Conservation (phyloP, 257 asterid genomes). For the Striga asiatica region DNA sequence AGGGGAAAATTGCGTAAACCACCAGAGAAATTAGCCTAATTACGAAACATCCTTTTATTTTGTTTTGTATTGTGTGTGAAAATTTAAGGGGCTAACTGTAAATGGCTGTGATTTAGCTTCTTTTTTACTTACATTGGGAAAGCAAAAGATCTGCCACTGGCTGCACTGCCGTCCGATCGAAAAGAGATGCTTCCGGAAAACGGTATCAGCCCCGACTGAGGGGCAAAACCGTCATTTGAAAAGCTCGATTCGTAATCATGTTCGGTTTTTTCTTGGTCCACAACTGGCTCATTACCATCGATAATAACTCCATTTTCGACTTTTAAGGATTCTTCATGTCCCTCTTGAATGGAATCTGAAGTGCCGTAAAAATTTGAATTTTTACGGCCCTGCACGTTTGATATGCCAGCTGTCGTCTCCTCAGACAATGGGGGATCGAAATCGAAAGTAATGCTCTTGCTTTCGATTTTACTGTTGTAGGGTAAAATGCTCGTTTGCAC, state of each 20-base stretch:
- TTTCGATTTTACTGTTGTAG: slow-evolving; percentile 28
- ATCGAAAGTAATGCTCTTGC: slow-evolving; percentile 37
- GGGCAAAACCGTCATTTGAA: slow-evolving; percentile 27
- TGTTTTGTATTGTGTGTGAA: neutral
- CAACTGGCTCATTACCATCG: neutral
- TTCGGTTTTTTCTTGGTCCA: slow-evolving; percentile 12
- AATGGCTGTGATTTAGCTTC: too few relatives aligned
- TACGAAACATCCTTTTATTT: neutral
- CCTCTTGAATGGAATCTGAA: slow-evolving; percentile 1
- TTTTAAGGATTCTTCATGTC: neutral
- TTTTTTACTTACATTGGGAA: slow-evolving; percentile 57
- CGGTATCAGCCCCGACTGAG: slow-evolving; percentile 60
- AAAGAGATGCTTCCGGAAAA: slow-evolving; percentile 67
- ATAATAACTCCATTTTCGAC: neutral
- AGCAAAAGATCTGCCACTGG: slow-evolving; percentile 79
- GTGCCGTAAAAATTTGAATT: neutral
- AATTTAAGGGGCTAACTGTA: too few relatives aligned
- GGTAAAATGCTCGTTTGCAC: slow-evolving; percentile 17
- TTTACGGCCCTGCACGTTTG: neutral
- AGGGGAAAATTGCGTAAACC: too few relatives aligned
- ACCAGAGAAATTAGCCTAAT: neutral
- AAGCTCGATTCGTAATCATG: slow-evolving; percentile 80
- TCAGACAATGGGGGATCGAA: slow-evolving; percentile 26
- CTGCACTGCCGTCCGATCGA: slow-evolving; percentile 86
- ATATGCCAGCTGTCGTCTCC: neutral